Conservation (phyloP, 805 yeast genomes). For the Millerozyma acaciae region DNA sequence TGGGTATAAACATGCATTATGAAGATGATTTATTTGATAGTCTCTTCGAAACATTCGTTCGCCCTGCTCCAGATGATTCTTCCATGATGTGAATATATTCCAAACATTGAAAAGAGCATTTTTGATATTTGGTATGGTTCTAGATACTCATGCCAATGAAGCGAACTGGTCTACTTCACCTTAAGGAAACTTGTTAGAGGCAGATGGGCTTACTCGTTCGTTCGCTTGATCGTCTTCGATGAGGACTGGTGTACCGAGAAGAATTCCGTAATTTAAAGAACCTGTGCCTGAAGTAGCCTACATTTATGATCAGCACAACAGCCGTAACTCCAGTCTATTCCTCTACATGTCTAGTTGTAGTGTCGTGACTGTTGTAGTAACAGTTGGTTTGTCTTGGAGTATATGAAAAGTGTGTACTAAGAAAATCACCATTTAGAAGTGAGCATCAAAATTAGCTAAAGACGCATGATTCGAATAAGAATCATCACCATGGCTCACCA, state of each 20-base stretch:
- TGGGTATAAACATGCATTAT: not conserved
- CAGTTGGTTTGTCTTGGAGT: too few relatives aligned
- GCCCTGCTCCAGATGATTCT: constrained; percentile 1
- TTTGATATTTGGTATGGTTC: not conserved
- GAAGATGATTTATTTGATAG: not conserved
- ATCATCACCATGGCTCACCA: too few relatives aligned
- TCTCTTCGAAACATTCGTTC: not conserved
- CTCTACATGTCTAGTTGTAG: too few relatives aligned
- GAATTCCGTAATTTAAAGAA: not conserved
- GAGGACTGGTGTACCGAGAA: not conserved
- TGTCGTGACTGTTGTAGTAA: too few relatives aligned
- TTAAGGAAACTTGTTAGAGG: not conserved
- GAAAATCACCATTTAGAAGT: too few relatives aligned
- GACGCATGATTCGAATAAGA: too few relatives aligned
- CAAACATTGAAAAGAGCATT: constrained; percentile 1
- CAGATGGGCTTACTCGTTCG: not conserved
- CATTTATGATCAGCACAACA: constrained; percentile 1
- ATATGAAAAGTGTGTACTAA: too few relatives aligned
- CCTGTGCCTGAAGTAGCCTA: not conserved
- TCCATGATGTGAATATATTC: not conserved
- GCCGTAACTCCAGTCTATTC: not conserved
- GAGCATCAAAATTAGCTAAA: too few relatives aligned
- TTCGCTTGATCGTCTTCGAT: not conserved
- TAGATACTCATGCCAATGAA: constrained; percentile 1
- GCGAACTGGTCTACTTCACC: not conserved